Base-by-base conservation (phyloP, 495 filamentous ascomycete genomes). In the Talaromyces ruber region DNA sequence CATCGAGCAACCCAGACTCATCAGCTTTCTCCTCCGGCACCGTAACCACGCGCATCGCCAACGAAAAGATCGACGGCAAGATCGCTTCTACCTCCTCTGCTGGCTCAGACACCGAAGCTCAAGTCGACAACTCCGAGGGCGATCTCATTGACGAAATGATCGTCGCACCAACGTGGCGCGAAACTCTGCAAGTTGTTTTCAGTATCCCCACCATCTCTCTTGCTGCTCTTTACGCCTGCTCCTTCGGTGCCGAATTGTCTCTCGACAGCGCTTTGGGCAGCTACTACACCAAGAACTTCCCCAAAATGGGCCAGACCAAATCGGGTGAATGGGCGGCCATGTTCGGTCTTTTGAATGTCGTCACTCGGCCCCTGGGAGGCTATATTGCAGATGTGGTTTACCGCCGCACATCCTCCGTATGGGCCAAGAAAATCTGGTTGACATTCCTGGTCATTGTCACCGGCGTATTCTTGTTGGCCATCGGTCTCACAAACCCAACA, bases 281-380 rank as follows among this genome's bases (percentile, higher is more conserved):
- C 4, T 96, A 92, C 81, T 96, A 95, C 74, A 67, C 81, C 47
- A 79, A 86, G 60, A 89, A 92, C 70, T 95, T 95, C 78, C 85
- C 87, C 1, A 55, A 70, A 12, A 85, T 96, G 54, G 82, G 82
- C 5, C 90, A 93, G 71, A 93, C 90, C 8, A 72, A 79, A 25
- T 84, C 88, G 6, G 84, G 89, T 2, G 81, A 84, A 65, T 95
- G 88, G 86, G 89, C 91, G 0, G 90, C 92, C 60, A 93, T 95
- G 86, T 97, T 95, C 69, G 92, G 92, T 9, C 86, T 97, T 56
- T 76, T 97, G 28, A 96, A 97, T 72, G 76, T 93, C 34, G 71
- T 88, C 60, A 89, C 82, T 60, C 82, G 92, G 1, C 92, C 92
- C 0, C 66, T 84, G 0, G 92, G 92, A 51, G 92, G 92, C 1